phyloP scores from a whole-genome alignment of 2,329 filamentous ascomycete genomes.

The Exophiala dermatitidis region DNA sequence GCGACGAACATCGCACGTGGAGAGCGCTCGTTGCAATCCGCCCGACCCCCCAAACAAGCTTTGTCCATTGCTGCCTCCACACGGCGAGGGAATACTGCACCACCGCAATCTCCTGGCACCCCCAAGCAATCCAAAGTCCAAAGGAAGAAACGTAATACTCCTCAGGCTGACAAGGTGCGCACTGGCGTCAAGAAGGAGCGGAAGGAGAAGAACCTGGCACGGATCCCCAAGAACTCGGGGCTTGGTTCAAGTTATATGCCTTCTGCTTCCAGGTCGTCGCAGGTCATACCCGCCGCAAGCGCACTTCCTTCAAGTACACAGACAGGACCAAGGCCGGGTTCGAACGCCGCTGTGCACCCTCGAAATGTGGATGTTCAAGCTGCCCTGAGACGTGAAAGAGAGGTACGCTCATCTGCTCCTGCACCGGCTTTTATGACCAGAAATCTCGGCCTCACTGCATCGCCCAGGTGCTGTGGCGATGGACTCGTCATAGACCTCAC shows the following conservation, averaged over 20 bases:
- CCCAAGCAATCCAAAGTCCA: neutral
- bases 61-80: neutral
- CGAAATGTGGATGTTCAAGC: neutral
- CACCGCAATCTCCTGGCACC: neutral
- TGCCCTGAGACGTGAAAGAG: neutral
- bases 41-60: neutral
- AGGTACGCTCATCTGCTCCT: neutral
- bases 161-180: neutral
- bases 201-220: neutral
- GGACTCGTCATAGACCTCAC: neutral
- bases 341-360: neutral
- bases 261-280: neutral
- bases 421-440: constrained; percentile 1
- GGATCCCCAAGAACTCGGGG: neutral
- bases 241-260: neutral
- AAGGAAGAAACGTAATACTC: neutral
- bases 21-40: neutral
- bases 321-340: neutral
- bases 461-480: neutral
- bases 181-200: neutral
- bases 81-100: neutral
- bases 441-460: neutral
- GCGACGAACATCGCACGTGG: neutral
- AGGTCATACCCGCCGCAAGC: neutral
- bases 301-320: neutral